phyloP scores from a whole-genome alignment of 2,329 filamentous ascomycete genomes.

The Aspergillus nomiae region DNA sequence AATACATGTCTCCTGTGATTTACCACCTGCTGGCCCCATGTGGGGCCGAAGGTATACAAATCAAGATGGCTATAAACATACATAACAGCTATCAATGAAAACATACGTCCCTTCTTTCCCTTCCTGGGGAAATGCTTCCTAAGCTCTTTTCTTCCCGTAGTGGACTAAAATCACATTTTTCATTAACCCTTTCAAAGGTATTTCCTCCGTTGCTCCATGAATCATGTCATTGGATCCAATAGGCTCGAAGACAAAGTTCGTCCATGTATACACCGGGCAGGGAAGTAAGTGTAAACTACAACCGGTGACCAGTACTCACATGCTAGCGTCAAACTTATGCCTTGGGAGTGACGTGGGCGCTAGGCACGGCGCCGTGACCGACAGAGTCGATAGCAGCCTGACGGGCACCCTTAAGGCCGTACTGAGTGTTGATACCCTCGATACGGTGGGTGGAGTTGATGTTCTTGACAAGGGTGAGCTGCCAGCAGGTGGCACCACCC shows the following conservation, averaged over 20 bases:
- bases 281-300: not conserved
- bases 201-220: not conserved
- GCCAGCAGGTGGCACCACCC: constrained; percentile 81
- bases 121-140: not conserved
- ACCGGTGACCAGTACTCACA: not conserved
- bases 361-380: constrained; percentile 38
- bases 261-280: not conserved
- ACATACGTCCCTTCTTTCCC: constrained; percentile 6
- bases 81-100: constrained; percentile 17
- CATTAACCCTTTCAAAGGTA: not conserved
- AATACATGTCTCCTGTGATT: constrained; percentile 22
- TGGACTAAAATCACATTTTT: constrained; percentile 1
- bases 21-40: constrained; percentile 9
- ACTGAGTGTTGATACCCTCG: constrained; percentile 71
- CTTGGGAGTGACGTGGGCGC: constrained; percentile 36
- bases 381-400: constrained; percentile 44
- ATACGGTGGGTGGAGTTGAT: constrained; percentile 83
- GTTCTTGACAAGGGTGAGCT: constrained; percentile 87
- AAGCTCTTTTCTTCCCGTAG: not conserved
- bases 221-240: not conserved
- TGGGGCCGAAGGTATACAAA: constrained; percentile 14
- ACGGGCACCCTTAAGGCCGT: constrained; percentile 68
- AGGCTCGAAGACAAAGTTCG: not conserved
- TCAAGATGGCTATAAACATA: constrained; percentile 20
- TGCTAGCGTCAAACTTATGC: constrained; percentile 20